phyloP scores from a whole-genome alignment of 148 eudicot genomes.

The Oxyria digyna region DNA sequence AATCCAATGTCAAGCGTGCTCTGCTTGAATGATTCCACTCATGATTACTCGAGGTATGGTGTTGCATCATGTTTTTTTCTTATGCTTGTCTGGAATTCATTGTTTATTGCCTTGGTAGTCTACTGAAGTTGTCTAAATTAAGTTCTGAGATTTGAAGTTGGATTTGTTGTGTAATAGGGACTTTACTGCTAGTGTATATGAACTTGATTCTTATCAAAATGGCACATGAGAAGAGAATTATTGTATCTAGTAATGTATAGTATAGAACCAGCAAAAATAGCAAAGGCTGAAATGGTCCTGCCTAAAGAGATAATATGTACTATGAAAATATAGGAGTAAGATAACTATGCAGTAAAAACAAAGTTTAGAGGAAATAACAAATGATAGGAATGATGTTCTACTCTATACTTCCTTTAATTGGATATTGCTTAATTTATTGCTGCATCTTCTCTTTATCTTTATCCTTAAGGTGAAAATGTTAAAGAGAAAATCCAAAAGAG shows the following conservation, averaged over 20 bases:
- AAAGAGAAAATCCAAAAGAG: not conserved
- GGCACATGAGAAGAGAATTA: not conserved
- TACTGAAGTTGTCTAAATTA: not conserved
- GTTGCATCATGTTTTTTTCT: not conserved
- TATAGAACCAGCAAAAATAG: not conserved
- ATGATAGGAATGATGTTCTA: not conserved
- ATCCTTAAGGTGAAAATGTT: not conserved
- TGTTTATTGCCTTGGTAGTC: not conserved
- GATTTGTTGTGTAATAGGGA: not conserved
- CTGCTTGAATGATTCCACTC: conserved; percentile 36
- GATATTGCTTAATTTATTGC: not conserved
- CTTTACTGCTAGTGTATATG: not conserved
- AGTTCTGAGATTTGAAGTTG: not conserved
- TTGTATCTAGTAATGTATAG: not conserved
- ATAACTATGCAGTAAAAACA: not conserved
- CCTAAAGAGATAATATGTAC: not conserved
- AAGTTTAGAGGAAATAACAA: not conserved
- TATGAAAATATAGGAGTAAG: not conserved
- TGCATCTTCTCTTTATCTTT: conserved; percentile 3
- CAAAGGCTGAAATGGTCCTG: not conserved
- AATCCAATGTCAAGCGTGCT: conserved; percentile 47
- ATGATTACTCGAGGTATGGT: conserved; percentile 29
- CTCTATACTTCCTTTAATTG: not conserved
- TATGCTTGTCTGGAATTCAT: not conserved
- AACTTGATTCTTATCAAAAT: not conserved